Base-by-base conservation (phyloP, 768 basidiomycete genomes). In the Mycena pura region DNA sequence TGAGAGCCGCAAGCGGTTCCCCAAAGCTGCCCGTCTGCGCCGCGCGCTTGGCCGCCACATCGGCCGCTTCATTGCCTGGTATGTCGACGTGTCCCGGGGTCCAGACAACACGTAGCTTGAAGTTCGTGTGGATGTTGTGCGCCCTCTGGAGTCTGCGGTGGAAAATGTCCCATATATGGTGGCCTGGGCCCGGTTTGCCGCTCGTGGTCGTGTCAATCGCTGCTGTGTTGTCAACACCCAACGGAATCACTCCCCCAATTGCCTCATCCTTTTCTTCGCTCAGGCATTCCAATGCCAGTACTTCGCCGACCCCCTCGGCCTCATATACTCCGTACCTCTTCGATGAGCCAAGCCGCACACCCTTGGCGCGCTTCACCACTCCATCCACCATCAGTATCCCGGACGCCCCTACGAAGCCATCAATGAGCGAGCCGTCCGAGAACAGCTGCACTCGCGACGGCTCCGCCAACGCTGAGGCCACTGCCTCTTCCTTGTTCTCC, bases 361-460 rank as follows among this genome's bases (percentile, higher is more conserved):
- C 45, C 28, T 45, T 31, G n/a, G 7, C 27, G 2, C 45, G 27
- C 29, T 31, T 31, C 29, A 47, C 45, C 45, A 47, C 45, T 13
- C 45, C 45, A 9, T 19, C 45, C 27, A 47, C 45, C 15, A 17
- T n/a, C 28, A 47, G 14, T n/a, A 47, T n/a, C 28, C 8, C 45
- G n/a, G 45, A 27, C 28, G 45, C 45, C 5, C 45, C 45, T 21
- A 24, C 40, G n/a, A n/a, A n/a, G n/a, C n/a, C n/a, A n/a, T n/a
- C n/a, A n/a, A n/a, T n/a, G n/a, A n/a, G n/a, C n/a, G n/a, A n/a
- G n/a, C n/a, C n/a, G n/a, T n/a, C n/a, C 1, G 60, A 57, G 53
- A 58, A 66, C 5, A 69, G 47, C 17, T 32, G 22, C 17, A 67
- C 43, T 14, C 56, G 47, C 19, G 55, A 38, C 19, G 59, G 40